Evolutionary conservation across 1,284 basidiomycete species (phyloP), one percentile per base, ranked within the genome.

Genomic region (Erythrobasidium hasegawianum): DNA sequence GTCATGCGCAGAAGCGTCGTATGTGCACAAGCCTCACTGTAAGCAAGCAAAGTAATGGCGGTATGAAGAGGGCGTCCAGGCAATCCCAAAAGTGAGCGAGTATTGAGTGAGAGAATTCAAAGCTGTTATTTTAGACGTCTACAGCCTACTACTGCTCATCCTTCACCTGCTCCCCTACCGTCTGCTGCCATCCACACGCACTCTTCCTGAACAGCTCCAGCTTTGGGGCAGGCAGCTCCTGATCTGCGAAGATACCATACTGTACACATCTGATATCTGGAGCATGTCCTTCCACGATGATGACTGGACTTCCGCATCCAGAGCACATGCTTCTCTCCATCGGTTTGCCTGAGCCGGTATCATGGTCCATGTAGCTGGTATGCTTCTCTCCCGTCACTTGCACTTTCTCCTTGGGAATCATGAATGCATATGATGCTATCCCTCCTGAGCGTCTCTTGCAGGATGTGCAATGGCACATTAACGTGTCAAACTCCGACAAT

Each of bases 361-460:
- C 14, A 4, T 47, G 16, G 16, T 47, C 43, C 43, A 24, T 16
- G 43, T 47, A 47, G 4, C 8, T 47, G 7, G 16, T n/a, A 47
- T 47, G 43, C 8, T 8, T 18, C n/a, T 47, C 43, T n/a, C 43
- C 43, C 14, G 43, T 7, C 43, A 47, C 43, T 5, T n/a, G 16
- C n/a, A 47, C 43, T 14, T 47, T 47, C 22, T 47, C 43, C 43
- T 47, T 47, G 7, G 43, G 43, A 24, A 47, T 16, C 43, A 47
- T 47, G 43, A 47, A 47, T 47, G 43, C 43, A 47, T 47, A 47
- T 4, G 43, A 47, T 47, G 43, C 43, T n/a, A 47, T 47, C n/a
- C 43, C 43, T 47, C 43, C 43, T n/a, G 43, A 47, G 5, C 43
- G 4, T 24, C 43, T 47, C 43, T 47, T 47, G 43, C 43, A 47